Evolutionary conservation across 345 rosid genomes (phyloP), one percentile per base, ranked within the genome.

Genomic region (Eucalyptus brandiana): DNA sequence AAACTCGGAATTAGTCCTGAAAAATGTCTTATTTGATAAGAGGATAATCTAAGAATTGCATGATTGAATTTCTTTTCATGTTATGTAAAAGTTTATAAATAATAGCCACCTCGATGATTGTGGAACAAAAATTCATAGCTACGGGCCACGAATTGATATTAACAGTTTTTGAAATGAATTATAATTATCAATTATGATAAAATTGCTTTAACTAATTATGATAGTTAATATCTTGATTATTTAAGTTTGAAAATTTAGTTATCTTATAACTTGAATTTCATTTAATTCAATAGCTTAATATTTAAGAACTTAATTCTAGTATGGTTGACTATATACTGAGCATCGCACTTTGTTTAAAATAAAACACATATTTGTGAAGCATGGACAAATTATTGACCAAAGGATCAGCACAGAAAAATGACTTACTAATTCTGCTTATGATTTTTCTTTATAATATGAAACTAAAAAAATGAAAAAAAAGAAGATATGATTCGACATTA

Each of bases 401-500:
- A 14, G 51, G 51, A 49, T 49, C 17, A 14, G 51, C 51, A 49
- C 65, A 24, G 30, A 26, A 58, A 26, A 26, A 26, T 26, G 28
- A 26, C n/a, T 58, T 12, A 26, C 12, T 58, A 58, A 26, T 24
- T 58, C n/a, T 58, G n/a, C n/a, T 58, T 26, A 24, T 24, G 65
- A 58, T 58, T 58, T 26, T 58, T n/a, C 65, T 58, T 58, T 58
- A 58, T 5, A 58, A 58, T 12, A 30, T 26, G 15, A 58, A 58
- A n/a, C n/a, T n/a, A 24, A 4, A 24, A 54, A 45, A 45, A 9
- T 45, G 11, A 3, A 45, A 45, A 58, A 24, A 0, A 10, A 10
- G 0, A 58, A 26, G 0, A 24, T 24, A 58, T 58, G 65, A 58
- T 24, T 58, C 12, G 7, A 58, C 7, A 0, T 1, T 26, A 10